Evolutionary conservation across 1,284 basidiomycete genomes (phyloP), one percentile per base, ranked within the genome.

Genomic region (Fistulina hepatica): DNA sequence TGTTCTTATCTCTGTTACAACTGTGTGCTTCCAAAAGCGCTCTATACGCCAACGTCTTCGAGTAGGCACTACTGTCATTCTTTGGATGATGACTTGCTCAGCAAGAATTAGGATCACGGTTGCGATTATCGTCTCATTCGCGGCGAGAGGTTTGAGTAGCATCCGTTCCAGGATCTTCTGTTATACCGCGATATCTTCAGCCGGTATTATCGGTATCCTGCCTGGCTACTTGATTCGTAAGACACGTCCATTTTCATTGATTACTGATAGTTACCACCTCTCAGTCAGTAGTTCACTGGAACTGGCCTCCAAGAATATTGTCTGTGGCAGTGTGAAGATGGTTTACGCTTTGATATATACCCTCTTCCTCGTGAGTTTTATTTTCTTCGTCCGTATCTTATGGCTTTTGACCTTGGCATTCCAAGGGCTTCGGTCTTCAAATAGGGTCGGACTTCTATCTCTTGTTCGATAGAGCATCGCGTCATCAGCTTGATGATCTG

Each of bases 311-410:
- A 89, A 86, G 58, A 90, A 90, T 50, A 84, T 90, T 34, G 74
- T 91, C 2, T 81, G 81, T 35, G 88, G 88, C 17, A 86, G 81
- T 41, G 85, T 91, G 41, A 84, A 86, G 55, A 86, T 91, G 83
- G 83, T 90, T 15, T 91, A 88, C 47, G 83, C 86, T 13, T 68
- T 91, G 43, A 90, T 91, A 37, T 91, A 90, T 53, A 88, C 86
- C 0, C 64, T 91, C n/a, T 90, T 90, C 57, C 59, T 91, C 51
- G 74, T 76, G 44, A 43, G 61, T 46, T 13, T 17, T 23, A 36
- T 48, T 32, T 39, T 47, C n/a, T 36, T 41, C 33, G 46, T 38
- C 36, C n/a, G 22, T 26, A 16, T 15, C n/a, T 5, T 34, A 20
- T 6, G 33, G 23, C n/a, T 21, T 34, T 39, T 44, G 7, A 36